These are phyloP conservation scores for Exutisphaerella laricina DNA, from an alignment of 2,329 filamentous ascomycete species.

Conservation along the genomic window DNA sequence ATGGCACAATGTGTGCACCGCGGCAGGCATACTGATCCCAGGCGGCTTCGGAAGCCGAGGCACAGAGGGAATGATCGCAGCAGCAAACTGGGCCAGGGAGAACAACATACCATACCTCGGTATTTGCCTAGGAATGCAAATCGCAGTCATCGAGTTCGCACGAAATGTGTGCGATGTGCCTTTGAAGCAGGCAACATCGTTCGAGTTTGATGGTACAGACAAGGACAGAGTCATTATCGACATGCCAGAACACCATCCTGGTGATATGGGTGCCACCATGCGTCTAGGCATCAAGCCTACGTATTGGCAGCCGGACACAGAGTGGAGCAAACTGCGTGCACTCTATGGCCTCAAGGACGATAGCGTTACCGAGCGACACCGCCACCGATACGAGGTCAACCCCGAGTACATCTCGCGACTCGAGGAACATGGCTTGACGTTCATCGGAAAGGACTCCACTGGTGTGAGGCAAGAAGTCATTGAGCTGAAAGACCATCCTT, in stretches of 20 bases:
- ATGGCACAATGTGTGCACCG: conserved; percentile 72
- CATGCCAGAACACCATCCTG: conserved; percentile 82
- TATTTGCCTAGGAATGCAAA: conserved; percentile 87
- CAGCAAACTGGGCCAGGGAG: conserved; percentile 79
- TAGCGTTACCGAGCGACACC: conserved; percentile 63
- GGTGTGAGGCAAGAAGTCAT: conserved; percentile 78
- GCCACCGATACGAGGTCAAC: conserved; percentile 89
- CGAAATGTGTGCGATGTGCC: conserved; percentile 64
- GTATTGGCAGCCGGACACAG: conserved; percentile 66
- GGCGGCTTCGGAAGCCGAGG: conserved; percentile 79
- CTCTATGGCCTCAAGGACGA: conserved; percentile 57
- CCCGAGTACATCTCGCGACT: conserved; percentile 66
- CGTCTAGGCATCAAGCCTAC: conserved; percentile 70
- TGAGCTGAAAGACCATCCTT: conserved; percentile 77
- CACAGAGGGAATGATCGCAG: conserved; percentile 83
- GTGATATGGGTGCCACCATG: conserved; percentile 82
- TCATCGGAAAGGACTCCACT: conserved; percentile 73
- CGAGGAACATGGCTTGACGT: conserved; percentile 62
- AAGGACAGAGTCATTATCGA: conserved; percentile 71
- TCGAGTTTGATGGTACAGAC: conserved; percentile 55
- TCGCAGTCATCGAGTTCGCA: conserved; percentile 85
- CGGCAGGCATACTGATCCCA: conserved; percentile 62
- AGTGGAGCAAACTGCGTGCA: conserved; percentile 72
- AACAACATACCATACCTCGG: conserved; percentile 78
- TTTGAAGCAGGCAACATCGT: conserved; percentile 47